These are phyloP conservation scores for Entonaema liquescens DNA, from an alignment of 495 filamentous ascomycete species.

Conservation along the genomic window DNA sequence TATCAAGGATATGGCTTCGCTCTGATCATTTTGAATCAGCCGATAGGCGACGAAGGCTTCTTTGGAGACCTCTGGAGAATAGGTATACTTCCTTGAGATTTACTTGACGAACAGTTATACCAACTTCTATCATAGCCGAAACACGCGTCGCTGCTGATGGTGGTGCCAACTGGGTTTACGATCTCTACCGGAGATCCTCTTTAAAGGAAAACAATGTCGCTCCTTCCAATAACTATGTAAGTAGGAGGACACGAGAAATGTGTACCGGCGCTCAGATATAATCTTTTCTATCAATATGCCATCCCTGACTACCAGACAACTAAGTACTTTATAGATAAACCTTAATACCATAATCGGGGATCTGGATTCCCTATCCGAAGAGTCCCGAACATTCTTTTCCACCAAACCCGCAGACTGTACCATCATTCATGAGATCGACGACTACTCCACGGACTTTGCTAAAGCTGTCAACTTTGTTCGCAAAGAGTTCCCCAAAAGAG, in stretches of 20 bases:
- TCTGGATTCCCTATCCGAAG: slow-evolving; percentile 77
- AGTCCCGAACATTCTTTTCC: slow-evolving; percentile 68
- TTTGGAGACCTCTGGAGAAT: slow-evolving; percentile 64
- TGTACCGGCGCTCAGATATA: too few species aligned
- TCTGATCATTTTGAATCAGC: slow-evolving; percentile 76
- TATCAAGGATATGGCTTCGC: slow-evolving; percentile 55
- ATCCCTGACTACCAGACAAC: too few species aligned
- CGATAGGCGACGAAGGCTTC: slow-evolving; percentile 63
- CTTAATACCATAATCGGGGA: slow-evolving; percentile 84
- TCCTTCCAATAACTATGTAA: background rate
- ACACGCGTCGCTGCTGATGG: slow-evolving; percentile 85
- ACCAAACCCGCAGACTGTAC: slow-evolving; percentile 53
- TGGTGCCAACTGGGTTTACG: slow-evolving; percentile 82
- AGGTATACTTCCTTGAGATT: slow-evolving; percentile 54
- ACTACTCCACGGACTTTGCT: slow-evolving; percentile 80
- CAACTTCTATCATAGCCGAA: slow-evolving; percentile 54
- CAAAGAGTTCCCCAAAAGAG: slow-evolving; percentile 39
- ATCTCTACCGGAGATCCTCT: slow-evolving; percentile 51
- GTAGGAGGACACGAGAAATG: background rate
- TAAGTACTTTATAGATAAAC: slow-evolving; percentile 54
- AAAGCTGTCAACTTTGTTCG: slow-evolving; percentile 66
- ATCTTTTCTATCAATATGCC: too few species aligned
- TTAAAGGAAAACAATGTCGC: background rate
- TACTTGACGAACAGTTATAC: background rate
- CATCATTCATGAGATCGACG: slow-evolving; percentile 74